A percentile compares a stretch with the other conserved stretches of the same genome.
phyloP scores from a whole-genome alignment of 2,329 filamentous ascomycete genomes.

The Emmonsia crescens region DNA sequence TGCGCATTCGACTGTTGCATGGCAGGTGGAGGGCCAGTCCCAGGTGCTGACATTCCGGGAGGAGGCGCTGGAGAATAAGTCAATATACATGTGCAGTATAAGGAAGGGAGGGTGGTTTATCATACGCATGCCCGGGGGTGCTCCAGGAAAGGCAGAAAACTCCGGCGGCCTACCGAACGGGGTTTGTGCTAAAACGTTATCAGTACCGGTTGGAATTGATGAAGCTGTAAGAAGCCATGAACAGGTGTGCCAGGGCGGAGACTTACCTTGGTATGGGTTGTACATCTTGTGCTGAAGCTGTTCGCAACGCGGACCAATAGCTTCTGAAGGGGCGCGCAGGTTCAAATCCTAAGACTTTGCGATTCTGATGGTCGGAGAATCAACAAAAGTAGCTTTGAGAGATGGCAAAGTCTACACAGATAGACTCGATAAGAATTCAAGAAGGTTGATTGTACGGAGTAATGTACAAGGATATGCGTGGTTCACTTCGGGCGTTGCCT shows the following conservation, averaged over 20 bases:
- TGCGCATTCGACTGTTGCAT: slow-evolving; percentile 63
- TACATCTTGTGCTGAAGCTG: slow-evolving; percentile 25
- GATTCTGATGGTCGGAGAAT: not conserved
- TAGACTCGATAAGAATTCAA: too few species aligned
- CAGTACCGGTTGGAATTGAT: slow-evolving; percentile 5
- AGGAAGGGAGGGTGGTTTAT: not conserved
- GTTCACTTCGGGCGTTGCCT: not conserved
- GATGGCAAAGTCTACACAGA: not conserved
- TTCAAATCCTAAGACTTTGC: not conserved
- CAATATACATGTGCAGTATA: slow-evolving; percentile 6
- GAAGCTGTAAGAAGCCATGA: not conserved
- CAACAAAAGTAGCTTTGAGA: not conserved
- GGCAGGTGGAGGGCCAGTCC: slow-evolving; percentile 66
- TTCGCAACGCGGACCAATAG: too few species aligned
- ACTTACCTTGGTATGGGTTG: slow-evolving; percentile 35
- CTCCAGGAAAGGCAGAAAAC: slow-evolving; percentile 61
- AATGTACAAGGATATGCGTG: not conserved
- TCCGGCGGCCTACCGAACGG: slow-evolving; percentile 66
- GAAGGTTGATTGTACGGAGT: not conserved
- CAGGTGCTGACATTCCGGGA: slow-evolving; percentile 69
- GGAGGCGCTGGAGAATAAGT: slow-evolving; percentile 49
- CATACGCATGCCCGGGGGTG: slow-evolving; percentile 71
- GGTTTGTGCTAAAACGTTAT: slow-evolving; percentile 23
- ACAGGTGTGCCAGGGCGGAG: not conserved
- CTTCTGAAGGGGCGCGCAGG: not conserved